Evolutionary conservation across 306 rosid genomes (phyloP), one percentile per base, ranked within the genome.

Genomic region (Castanopsis chinensis): DNA sequence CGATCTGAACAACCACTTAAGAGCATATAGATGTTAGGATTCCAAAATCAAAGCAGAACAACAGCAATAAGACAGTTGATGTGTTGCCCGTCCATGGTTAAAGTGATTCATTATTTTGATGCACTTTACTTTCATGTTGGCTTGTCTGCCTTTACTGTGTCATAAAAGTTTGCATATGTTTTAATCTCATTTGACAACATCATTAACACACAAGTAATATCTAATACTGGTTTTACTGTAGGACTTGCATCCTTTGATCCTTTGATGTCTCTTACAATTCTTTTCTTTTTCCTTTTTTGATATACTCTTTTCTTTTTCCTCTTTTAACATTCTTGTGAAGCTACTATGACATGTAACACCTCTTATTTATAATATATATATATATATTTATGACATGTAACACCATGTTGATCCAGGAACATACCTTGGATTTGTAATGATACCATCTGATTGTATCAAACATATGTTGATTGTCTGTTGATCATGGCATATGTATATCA

Each of bases 171-270:
- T 1, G 45, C 4, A 6, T 4, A 57, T 15, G 9, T 30, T 64
- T 64, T 32, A 64, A 64, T 30, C 5, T 64, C 5, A 30, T 30
- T 11, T 64, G 70, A 64, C 70, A 64, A 32, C 70, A 30, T 64
- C 18, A 64, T 28, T 64, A 25, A 27, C 19, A 49, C 76, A 41
- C 81, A 60, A 77, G 33, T 69, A 77, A 63, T 73, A 70, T 59
- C 56, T 63, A 83, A 83, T 71, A 76, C 76, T 25, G 19, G 83
- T 69, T 52, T 72, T 75, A 82, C 75, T 73, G 57, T 81, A 58
- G 8, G 59, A 72, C 32, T 21, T 41, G 52, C 72, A 35, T 35
- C 52, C 25, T 68, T 67, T 35, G 19, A 35, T 67, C 52, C 25
- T 67, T 68, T 68, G n/a, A 63, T 63, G 5, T 63, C 69, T 63